Conservation (phyloP, 78 protist species). For the Tieghemostelium lacteum region DNA sequence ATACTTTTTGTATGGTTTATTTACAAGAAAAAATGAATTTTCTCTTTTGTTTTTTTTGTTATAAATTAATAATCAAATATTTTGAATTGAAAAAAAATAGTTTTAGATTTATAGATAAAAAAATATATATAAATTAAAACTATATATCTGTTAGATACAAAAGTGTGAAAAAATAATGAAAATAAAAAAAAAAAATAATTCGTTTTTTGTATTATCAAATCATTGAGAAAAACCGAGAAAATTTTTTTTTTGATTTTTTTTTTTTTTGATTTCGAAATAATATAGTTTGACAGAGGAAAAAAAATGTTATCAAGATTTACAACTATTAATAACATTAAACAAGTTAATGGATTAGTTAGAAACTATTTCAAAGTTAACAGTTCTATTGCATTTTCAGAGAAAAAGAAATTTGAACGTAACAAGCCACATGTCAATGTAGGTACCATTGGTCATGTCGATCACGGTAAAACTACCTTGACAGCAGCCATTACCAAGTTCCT, state of each 20-base stretch:
- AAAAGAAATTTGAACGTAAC: conserved; percentile 71
- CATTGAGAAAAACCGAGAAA: neutral
- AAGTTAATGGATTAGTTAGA: neutral
- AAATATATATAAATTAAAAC: too few relatives aligned
- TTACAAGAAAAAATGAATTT: neutral
- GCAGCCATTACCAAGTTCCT: conserved; percentile 96
- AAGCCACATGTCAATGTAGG: conserved; percentile 98
- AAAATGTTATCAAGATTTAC: conserved; percentile 1
- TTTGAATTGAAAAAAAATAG: too few relatives aligned
- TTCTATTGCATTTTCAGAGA: conserved; percentile 3
- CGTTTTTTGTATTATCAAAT: neutral
- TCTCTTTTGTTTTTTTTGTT: too few relatives aligned
- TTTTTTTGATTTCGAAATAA: too few relatives aligned
- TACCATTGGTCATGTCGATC: conserved; percentile 99
- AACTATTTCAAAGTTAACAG: conserved; percentile 3
- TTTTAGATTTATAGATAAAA: too few relatives aligned
- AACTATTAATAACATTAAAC: neutral
- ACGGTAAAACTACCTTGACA: conserved; percentile 97
- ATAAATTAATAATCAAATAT: too few relatives aligned
- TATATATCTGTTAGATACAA: too few relatives aligned
- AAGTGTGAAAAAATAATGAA: too few relatives aligned
- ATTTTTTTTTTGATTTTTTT: too few relatives aligned
- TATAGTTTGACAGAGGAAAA: too few relatives aligned
- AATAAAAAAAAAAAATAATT: too few relatives aligned
- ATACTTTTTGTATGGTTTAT: too few relatives aligned